Conservation (phyloP, 257 asterid genomes). For the Solanum lignicaule region DNA sequence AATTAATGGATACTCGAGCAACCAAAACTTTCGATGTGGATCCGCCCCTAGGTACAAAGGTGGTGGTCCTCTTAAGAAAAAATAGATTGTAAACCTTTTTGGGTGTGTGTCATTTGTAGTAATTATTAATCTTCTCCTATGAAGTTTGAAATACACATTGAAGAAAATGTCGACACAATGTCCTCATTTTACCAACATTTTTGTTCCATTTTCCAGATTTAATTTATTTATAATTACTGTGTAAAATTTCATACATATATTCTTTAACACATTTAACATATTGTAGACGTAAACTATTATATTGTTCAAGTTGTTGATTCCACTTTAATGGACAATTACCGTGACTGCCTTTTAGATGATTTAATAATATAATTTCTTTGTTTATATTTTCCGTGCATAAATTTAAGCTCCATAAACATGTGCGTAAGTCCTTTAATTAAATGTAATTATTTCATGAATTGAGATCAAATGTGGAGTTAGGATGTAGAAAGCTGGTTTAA, state of each 20-base stretch:
- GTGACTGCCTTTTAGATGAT: not conserved
- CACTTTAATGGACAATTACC: not conserved
- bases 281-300: no score
- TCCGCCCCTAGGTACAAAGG: no score
- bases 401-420: not conserved
- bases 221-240: not conserved
- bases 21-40: no score
- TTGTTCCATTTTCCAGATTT: not conserved
- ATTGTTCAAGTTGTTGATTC: not conserved
- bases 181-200: not conserved
- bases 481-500: not conserved
- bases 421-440: not conserved
- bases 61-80: no score
- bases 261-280: not conserved
- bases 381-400: not conserved
- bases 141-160: not conserved
- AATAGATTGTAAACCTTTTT: no score
- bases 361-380: not conserved
- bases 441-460: not conserved
- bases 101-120: not conserved
- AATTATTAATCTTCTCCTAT: not conserved
- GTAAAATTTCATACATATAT: not conserved
- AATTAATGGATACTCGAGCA: no score
- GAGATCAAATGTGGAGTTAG: not conserved
- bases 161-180: slow-evolving; percentile 30